phyloP scores from a whole-genome alignment of 768 basidiomycete genomes.

The Phlegmacium glaucopus region DNA sequence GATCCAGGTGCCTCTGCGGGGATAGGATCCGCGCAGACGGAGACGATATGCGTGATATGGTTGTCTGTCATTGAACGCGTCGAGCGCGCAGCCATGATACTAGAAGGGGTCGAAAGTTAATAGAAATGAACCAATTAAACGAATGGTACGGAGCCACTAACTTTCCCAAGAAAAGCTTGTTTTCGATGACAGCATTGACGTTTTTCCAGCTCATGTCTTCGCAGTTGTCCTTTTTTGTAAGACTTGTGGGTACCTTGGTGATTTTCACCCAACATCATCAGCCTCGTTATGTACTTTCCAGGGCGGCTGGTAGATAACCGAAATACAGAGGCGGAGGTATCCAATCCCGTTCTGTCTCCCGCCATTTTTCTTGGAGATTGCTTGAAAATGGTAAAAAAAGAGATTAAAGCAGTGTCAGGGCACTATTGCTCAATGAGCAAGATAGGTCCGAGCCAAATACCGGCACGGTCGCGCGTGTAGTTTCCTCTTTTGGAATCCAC shows the following conservation, averaged over 20 bases:
- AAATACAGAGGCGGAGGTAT: slow-evolving; percentile 17
- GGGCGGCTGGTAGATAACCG: slow-evolving; percentile 14
- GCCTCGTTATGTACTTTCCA: slow-evolving; percentile 18
- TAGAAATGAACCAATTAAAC: slow-evolving; percentile 11
- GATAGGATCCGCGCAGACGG: slow-evolving; percentile 70
- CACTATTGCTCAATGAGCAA: slow-evolving; percentile 16
- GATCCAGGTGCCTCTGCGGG: slow-evolving; percentile 70
- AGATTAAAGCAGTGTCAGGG: slow-evolving; percentile 31
- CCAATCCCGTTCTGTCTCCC: slow-evolving; percentile 22
- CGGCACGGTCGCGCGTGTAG: slow-evolving; percentile 17
- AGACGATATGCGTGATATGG: slow-evolving; percentile 76
- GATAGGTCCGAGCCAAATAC: slow-evolving; percentile 15
- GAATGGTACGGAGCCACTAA: slow-evolving; percentile 37
- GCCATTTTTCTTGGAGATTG: slow-evolving; percentile 18
- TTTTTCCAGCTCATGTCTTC: slow-evolving; percentile 58
- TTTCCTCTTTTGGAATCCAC: slow-evolving; percentile 22
- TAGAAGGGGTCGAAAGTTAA: slow-evolving; percentile 28
- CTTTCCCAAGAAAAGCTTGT: slow-evolving; percentile 73
- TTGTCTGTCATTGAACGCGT: slow-evolving; percentile 70
- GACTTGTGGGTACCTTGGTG: slow-evolving; percentile 15
- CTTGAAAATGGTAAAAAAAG: slow-evolving; percentile 16
- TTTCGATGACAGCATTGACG: slow-evolving; percentile 63
- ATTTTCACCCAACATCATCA: slow-evolving; percentile 5
- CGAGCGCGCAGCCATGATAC: slow-evolving; percentile 68
- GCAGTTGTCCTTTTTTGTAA: slow-evolving; percentile 11